Evolutionary conservation across 768 basidiomycete species (phyloP), one percentile per base, ranked within the genome.

Genomic region (Lactarius indigo): DNA sequence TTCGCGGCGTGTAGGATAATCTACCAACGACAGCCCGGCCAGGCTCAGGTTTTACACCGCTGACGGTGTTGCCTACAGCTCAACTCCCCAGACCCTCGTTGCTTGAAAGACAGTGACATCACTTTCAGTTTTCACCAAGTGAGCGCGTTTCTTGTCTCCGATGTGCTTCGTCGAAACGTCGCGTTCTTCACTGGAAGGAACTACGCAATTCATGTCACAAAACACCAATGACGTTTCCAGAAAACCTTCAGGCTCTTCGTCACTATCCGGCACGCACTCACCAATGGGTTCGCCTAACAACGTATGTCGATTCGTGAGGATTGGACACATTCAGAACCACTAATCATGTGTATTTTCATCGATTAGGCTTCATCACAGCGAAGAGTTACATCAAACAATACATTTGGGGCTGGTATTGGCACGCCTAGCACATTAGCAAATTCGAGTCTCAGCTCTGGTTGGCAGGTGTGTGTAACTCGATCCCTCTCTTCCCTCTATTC

Each of bases 161-260:
- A 28, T 15, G 39, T 35, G 23, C 41, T 41, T 20, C 37, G 57
- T 52, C 62, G 61, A 67, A 57, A 47, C 30, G 10, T 56, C 31
- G 5, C 18, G 30, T 59, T n/a, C 65, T 35, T 61, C 65, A 61
- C 59, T 68, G 69, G 42, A 52, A 64, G 59, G 33, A 52, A 42
- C 37, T 58, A 64, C 64, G 59, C 54, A 33, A 47, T 68, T 59
- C 66, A 76, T 76, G 76, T 73, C 76, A 54, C 72, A 65, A 62
- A 70, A 69, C 68, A 72, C 76, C 73, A 70, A 75, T 75, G 77
- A 76, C 35, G 55, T 70, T 35, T 64, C 87, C 28, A 84, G 87
- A 73, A 89, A 89, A 72, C 85, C 87, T 50, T 89, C 89, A 39
- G 84, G 83, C 63, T 87, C 89, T 31, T 87, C 88, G n/a, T 82